A percentile compares a stretch with the other conserved stretches of the same genome.
Evolutionary conservation across 306 rosid species (phyloP).

Genomic region (Begonia loranthoides): DNA sequence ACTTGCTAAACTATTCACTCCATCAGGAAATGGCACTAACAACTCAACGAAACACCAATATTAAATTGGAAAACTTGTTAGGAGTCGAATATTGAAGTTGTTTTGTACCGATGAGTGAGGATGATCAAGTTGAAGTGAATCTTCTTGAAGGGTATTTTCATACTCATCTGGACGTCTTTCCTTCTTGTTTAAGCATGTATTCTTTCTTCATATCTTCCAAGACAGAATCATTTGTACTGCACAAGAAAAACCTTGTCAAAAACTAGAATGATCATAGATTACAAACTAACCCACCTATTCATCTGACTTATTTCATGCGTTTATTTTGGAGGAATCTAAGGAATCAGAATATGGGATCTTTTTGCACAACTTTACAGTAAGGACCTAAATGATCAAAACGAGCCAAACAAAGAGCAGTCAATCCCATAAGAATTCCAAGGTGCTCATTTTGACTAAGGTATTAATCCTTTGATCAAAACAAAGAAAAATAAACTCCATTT

Average conservation of each 20-base stretch:
- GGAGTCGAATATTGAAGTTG: too few species aligned
- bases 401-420: too few species aligned
- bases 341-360: too few species aligned
- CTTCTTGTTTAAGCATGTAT: constrained; percentile 2
- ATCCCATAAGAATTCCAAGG: too few species aligned
- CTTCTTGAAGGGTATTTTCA: background rate
- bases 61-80: too few species aligned
- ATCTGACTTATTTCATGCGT: background rate
- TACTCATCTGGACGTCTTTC: background rate
- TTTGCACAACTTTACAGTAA: background rate
- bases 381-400: background rate
- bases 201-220: constrained; percentile 5
- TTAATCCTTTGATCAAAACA: background rate
- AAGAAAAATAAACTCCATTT: too few species aligned
- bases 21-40: too few species aligned
- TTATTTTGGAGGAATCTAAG: too few species aligned
- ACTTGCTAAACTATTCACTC: too few species aligned
- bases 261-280: background rate
- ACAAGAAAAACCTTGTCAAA: background rate
- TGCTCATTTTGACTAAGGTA: background rate
- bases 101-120: too few species aligned
- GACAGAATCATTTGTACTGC: constrained; percentile 1
- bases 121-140: too few species aligned
- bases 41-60: too few species aligned
- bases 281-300: background rate